Percentiles rank a stretch among this genome's conserved stretches.
These are phyloP conservation scores for Echeveria elegans DNA, from an alignment of 164 flowering plant genomes.

Conservation along the genomic window DNA sequence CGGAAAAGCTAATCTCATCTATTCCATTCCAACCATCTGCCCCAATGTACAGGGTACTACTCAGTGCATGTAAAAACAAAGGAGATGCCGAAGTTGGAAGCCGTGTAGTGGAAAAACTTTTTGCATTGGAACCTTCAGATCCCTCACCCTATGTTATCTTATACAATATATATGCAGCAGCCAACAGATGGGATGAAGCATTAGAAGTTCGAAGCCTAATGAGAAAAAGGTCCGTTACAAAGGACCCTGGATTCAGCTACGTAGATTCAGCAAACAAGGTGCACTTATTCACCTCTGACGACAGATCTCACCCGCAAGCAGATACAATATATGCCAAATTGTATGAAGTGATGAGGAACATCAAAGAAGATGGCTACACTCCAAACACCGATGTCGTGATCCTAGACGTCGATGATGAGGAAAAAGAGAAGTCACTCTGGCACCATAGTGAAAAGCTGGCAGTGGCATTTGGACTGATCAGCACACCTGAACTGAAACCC, in stretches of 20 bases:
- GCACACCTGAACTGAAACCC: slow-evolving; percentile 24
- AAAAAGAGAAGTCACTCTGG: slow-evolving; percentile 36
- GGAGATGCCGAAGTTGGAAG: slow-evolving; percentile 34
- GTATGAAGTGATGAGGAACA: slow-evolving; percentile 28
- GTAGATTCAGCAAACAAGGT: slow-evolving; percentile 47
- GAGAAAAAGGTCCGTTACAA: slow-evolving; percentile 38
- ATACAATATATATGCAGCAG: slow-evolving; percentile 53
- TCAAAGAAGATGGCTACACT: slow-evolving; percentile 35
- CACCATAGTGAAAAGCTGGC: slow-evolving; percentile 53
- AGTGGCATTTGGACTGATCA: slow-evolving; percentile 32
- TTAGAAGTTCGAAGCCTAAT: slow-evolving; percentile 37
- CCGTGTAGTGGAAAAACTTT: slow-evolving; percentile 30
- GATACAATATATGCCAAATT: slow-evolving; percentile 30
- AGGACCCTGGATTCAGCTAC: slow-evolving; percentile 73
- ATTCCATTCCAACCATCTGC: slow-evolving; percentile 47
- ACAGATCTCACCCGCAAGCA: slow-evolving; percentile 37
- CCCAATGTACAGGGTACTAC: slow-evolving; percentile 44
- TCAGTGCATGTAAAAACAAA: slow-evolving; percentile 54
- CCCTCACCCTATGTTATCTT: slow-evolving; percentile 51
- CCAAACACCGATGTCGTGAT: slow-evolving; percentile 39
- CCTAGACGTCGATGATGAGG: slow-evolving; percentile 42
- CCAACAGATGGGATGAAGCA: slow-evolving; percentile 41
- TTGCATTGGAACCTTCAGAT: slow-evolving; percentile 47
- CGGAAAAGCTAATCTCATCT: slow-evolving; percentile 30
- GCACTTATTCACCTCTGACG: slow-evolving; percentile 49